These are phyloP conservation scores for Populus deltoides DNA, from an alignment of 345 rosid genomes.

Conservation along the genomic window DNA sequence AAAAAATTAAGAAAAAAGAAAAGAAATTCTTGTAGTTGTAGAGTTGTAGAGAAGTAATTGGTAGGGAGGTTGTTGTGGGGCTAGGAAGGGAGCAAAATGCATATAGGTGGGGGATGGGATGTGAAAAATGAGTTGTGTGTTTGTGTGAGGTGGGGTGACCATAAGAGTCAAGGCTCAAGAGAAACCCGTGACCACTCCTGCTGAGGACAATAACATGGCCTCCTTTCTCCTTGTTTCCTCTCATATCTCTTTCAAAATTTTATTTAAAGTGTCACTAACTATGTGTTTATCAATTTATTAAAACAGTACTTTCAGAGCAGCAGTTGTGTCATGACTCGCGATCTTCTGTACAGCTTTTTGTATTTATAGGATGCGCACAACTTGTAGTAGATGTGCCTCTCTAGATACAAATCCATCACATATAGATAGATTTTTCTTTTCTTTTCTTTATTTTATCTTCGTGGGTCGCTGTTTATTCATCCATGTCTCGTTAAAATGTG, in stretches of 20 bases:
- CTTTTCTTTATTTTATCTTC: not conserved
- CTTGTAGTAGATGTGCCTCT: not conserved
- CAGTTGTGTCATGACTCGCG: not conserved
- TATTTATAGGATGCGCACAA: conserved; percentile 1
- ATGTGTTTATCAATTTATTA: not conserved
- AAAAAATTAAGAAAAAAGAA: too few species aligned
- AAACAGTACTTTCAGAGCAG: not conserved
- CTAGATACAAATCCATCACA: conserved; percentile 1
- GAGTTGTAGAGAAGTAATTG: conserved; percentile 14
- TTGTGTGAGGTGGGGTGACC: not conserved
- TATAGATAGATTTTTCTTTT: not conserved
- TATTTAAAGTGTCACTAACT: not conserved
- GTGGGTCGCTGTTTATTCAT: not conserved
- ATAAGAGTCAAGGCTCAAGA: conserved; percentile 32
- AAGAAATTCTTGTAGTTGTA: not conserved
- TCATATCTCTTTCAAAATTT: conserved; percentile 11
- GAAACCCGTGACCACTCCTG: conserved; percentile 61
- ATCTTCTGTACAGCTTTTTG: not conserved
- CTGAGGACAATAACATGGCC: conserved; percentile 22
- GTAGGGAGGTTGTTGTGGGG: conserved; percentile 31
- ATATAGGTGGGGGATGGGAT: conserved; percentile 16
- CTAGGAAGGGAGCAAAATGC: conserved; percentile 10
- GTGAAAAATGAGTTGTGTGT: conserved; percentile 7
- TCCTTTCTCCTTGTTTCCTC: conserved; percentile 3
- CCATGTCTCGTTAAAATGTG: not conserved